Evolutionary conservation across 2,329 filamentous ascomycete species (phyloP).

Genomic region (Ophiocordyceps camponoti-leonardi): DNA sequence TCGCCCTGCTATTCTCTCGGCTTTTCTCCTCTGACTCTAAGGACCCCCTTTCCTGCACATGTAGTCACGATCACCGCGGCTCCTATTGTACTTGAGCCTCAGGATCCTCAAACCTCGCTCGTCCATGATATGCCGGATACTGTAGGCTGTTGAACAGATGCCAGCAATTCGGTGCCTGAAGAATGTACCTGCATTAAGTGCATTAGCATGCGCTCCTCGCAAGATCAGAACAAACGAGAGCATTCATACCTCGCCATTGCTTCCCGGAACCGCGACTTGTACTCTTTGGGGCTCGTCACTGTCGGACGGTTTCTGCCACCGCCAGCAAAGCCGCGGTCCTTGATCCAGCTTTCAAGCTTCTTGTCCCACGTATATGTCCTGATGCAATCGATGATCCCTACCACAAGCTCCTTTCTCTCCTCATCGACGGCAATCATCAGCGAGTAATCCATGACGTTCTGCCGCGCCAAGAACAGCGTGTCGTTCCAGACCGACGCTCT

Average conservation of each 20-base stretch:
- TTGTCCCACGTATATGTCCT: constrained; percentile 99
- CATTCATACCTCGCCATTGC: constrained; percentile 75
- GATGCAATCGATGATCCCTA: constrained; percentile 97
- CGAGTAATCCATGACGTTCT: constrained; percentile 98
- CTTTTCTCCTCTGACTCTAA: not conserved
- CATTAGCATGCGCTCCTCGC: constrained; percentile 1
- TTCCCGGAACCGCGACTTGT: constrained; percentile 87
- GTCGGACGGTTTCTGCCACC: constrained; percentile 72
- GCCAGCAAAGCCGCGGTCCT: constrained; percentile 73
- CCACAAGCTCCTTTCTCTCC: constrained; percentile 71
- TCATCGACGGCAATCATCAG: constrained; percentile 98
- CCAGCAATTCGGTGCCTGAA: constrained; percentile 62
- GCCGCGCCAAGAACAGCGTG: constrained; percentile 80
- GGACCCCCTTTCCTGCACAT: not conserved
- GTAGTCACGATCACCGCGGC: not conserved
- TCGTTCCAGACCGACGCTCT: constrained; percentile 93
- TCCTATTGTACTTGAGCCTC: constrained; percentile 5
- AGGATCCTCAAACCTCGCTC: constrained; percentile 22
- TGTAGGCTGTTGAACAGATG: constrained; percentile 42
- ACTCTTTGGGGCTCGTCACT: constrained; percentile 93
- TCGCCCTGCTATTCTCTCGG: not conserved
- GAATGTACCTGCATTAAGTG: constrained; percentile 37
- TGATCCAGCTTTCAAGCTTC: constrained; percentile 99
- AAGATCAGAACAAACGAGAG: not conserved
- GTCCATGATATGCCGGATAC: constrained; percentile 17